Evolutionary conservation across 352 stramenopile species (phyloP), one percentile per base, ranked within the genome.

Genomic region (Bremia lactucae): DNA sequence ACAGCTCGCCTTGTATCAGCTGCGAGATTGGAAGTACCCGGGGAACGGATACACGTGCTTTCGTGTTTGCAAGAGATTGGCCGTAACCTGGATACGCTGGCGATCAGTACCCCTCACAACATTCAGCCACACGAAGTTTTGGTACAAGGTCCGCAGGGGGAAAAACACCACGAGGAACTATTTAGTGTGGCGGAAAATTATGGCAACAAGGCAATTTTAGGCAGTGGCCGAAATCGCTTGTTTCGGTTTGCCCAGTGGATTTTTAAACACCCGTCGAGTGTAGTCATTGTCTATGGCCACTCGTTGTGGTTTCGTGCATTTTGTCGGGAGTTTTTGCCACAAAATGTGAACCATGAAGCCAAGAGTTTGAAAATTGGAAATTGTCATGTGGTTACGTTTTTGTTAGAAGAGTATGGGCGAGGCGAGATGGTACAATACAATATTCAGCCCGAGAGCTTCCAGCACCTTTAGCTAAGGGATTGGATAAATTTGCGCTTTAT

Each of bases 251-350:
- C 66, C 11, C 49, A 68, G 21, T 94, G 83, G 83, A 46, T 49
- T 3, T 82, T 85, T 46, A 45, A 53, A 21, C 71, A 80, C 21
- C 52, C 55, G 3, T 53, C 71, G 28, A 60, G 82, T 23, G 69
- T 87, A 26, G 39, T 91, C 11, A 63, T 94, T 8, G 75, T 88
- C 6, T 88, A 84, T 33, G 83, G 83, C 21, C 83, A 94, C 57
- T 93, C 81, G 49, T 60, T 87, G 28, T 94, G 82, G 78, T 87
- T 92, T 38, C 69, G 72, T 1, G 73, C 74, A 8, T 94, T 93
- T 41, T 92, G 74, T 46, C 70, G 69, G 9, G 77, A 84, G 43
- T 93, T 82, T 36, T 71, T 93, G 19, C 72, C 75, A 7, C n/a
- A 15, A 2, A 36, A 63, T 14, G 22, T 64, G 0, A 10, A 52